Evolutionary conservation across 2,329 filamentous ascomycete genomes (phyloP).

Genomic region (Fusarium sp.): DNA sequence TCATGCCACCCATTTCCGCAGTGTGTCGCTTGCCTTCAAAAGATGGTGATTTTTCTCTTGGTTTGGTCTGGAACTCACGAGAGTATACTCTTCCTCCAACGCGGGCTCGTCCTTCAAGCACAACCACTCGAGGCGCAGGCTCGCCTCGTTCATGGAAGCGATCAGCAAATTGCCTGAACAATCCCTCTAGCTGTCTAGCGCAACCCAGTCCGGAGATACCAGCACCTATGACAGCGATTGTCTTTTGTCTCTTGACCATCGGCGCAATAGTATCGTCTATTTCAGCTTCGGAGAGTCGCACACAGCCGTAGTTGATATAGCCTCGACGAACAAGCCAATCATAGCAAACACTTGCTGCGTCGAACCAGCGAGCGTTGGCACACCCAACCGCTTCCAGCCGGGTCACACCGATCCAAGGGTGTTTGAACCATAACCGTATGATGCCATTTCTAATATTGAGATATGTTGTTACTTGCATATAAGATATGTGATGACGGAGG

Average conservation of each 20-base stretch:
- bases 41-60: conserved; percentile 58
- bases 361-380: conserved; percentile 88
- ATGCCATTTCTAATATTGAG: conserved; percentile 97
- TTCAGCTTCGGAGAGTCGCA: conserved; percentile 66
- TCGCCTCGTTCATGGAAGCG: conserved; percentile 72
- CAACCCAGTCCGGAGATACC: conserved; percentile 95
- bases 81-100: conserved; percentile 96
- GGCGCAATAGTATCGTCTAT: conserved; percentile 50
- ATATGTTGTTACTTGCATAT: conserved; percentile 91
- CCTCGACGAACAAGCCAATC: conserved; percentile 91
- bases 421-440: conserved; percentile 86
- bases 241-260: conserved; percentile 66
- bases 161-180: conserved; percentile 82
- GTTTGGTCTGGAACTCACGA: conserved; percentile 70
- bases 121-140: conserved; percentile 75
- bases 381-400: conserved; percentile 90
- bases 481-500: conserved; percentile 82
- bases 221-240: conserved; percentile 87
- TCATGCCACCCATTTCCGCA: conserved; percentile 97
- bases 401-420: conserved; percentile 83
- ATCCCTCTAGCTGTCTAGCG: conserved; percentile 87
- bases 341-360: conserved; percentile 86
- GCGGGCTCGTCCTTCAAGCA: conserved; percentile 87
- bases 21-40: conserved; percentile 74
- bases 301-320: conserved; percentile 96